A percentile compares a stretch with the other conserved stretches of the same genome.
Evolutionary conservation across 805 yeast species (phyloP).

Genomic region (Kazachstania martiniae): DNA sequence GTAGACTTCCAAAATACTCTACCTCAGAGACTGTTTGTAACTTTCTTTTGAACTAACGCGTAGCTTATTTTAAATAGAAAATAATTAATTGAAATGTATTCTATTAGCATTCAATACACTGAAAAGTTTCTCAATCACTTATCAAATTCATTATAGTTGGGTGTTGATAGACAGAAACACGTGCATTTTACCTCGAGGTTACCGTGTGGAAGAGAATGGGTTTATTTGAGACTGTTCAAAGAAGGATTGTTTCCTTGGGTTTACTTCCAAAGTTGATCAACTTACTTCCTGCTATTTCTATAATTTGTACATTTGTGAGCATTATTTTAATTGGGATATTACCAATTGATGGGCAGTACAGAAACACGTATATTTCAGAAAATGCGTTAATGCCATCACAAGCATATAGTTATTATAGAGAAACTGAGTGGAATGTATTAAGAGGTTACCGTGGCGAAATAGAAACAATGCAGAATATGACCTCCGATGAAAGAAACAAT

Average conservation of each 20-base stretch:
- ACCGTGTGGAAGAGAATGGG: no score
- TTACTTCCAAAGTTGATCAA: conserved; percentile 36
- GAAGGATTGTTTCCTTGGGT: conserved; percentile 35
- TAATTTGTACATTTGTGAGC: conserved; percentile 36
- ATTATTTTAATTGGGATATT: conserved; percentile 43
- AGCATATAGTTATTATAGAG: conserved; percentile 83
- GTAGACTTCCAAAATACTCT: no score
- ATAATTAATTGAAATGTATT: no score
- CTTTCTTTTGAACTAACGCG: no score
- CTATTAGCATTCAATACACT: no score
- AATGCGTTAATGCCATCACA: conserved; percentile 97
- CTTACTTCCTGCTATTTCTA: conserved; percentile 34
- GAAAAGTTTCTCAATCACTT: no score
- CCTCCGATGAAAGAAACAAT: conserved; percentile 31
- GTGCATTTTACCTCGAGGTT: no score
- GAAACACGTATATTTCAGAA: conserved; percentile 82
- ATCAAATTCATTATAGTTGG: no score
- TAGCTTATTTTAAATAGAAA: no score
- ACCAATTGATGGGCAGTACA: conserved; percentile 73
- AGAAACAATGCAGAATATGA: conserved; percentile 24
- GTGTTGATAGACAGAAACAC: no score
- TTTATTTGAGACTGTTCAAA: conserved; percentile 27
- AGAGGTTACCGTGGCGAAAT: conserved; percentile 62
- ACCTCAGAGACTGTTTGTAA: no score
- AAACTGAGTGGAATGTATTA: conserved; percentile 85